Conservation (phyloP, 768 basidiomycete genomes). For the Termitomyces heimii region DNA sequence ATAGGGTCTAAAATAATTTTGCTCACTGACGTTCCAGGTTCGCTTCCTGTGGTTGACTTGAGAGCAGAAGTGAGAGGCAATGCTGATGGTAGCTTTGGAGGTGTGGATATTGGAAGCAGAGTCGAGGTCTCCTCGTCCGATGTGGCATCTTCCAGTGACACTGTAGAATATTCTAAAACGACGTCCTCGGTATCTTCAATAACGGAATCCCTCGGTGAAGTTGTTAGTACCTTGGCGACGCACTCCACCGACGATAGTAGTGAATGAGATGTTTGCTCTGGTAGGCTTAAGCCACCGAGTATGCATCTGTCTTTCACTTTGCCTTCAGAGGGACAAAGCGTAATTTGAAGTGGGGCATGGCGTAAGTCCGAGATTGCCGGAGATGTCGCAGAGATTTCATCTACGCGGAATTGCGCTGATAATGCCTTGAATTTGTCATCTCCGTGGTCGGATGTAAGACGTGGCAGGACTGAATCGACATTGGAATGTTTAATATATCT, state of each 20-base stretch:
- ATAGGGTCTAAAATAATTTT: neutral
- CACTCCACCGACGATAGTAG: neutral
- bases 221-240: neutral
- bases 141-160: neutral
- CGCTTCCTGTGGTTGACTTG: neutral
- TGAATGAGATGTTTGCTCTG: neutral
- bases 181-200: neutral
- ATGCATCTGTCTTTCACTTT: neutral
- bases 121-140: neutral
- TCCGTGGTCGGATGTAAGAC: neutral
- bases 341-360: neutral
- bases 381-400: neutral
- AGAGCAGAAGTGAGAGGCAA: neutral
- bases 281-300: no score
- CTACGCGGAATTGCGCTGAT: neutral
- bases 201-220: neutral
- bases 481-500: neutral
- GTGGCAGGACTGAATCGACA: neutral
- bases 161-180: neutral
- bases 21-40: neutral
- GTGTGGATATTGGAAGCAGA: neutral
- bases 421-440: neutral
- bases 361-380: neutral
- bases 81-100: neutral
- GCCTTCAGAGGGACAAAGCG: neutral